These are phyloP conservation scores for Mycena pura DNA, from an alignment of 768 basidiomycete genomes.

Conservation along the genomic window DNA sequence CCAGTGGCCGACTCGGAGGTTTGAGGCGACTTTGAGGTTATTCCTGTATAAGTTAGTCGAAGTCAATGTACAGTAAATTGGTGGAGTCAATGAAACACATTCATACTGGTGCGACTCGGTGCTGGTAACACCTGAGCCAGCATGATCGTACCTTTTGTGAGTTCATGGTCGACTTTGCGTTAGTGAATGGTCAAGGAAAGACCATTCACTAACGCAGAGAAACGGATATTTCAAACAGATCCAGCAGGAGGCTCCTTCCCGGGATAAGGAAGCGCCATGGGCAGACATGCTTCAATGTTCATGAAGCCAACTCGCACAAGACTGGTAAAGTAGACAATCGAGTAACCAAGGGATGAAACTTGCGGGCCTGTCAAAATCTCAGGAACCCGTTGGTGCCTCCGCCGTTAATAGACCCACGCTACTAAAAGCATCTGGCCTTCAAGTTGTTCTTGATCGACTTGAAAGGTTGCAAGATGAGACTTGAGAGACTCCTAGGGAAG, in stretches of 20 bases:
- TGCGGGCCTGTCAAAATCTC: constrained; percentile 47
- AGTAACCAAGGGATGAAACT: constrained; percentile 25
- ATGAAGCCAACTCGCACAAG: constrained; percentile 39
- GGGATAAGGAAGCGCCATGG: not conserved
- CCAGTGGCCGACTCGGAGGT: no score
- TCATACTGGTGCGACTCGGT: no score
- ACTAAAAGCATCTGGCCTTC: no score
- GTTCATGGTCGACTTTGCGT: constrained; percentile 41
- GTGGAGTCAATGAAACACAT: no score
- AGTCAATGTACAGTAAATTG: no score
- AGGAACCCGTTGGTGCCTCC: constrained; percentile 45
- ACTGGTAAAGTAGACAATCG: constrained; percentile 56
- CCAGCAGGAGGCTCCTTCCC: constrained; percentile 47
- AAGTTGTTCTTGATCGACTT: constrained; percentile 43
- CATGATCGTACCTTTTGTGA: constrained; percentile 38
- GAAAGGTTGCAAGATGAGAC: constrained; percentile 33
- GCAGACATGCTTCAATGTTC: not conserved
- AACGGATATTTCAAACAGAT: constrained; percentile 23
- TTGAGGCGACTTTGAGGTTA: no score
- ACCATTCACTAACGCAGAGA: not conserved
- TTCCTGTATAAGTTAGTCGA: no score
- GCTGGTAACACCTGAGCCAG: not conserved
- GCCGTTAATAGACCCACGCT: no score
- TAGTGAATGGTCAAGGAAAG: constrained; percentile 43
- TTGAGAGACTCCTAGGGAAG: no score